Conservation (phyloP, 805 yeast species). For the Blastobotrys attinorum region DNA sequence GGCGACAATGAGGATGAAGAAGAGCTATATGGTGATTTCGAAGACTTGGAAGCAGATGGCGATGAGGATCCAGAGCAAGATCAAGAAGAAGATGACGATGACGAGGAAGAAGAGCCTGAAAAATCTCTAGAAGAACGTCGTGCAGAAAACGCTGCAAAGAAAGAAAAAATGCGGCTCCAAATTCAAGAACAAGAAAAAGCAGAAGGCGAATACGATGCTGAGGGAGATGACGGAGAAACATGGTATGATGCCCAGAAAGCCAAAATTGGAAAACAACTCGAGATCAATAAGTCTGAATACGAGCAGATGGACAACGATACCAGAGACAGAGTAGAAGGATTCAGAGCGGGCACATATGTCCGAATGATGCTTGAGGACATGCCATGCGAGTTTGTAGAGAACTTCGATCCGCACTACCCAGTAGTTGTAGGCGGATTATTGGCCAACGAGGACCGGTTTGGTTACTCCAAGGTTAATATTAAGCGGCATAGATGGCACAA, state of each 20-base stretch:
- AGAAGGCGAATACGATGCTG: conserved; percentile 64
- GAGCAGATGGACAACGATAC: conserved; percentile 68
- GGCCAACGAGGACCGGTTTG: conserved; percentile 87
- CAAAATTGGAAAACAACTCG: conserved; percentile 91
- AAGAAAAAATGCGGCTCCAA: conserved; percentile 80
- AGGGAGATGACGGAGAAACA: conserved; percentile 66
- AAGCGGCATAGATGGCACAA: conserved; percentile 99
- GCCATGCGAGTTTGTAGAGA: conserved; percentile 85
- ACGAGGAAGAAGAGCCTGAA: conserved; percentile 29
- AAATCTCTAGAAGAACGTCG: conserved; percentile 65
- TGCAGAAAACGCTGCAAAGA: conserved; percentile 75
- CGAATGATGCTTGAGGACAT: conserved; percentile 72
- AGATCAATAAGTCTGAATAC: conserved; percentile 68
- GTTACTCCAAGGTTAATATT: conserved; percentile 83
- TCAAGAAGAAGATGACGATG: conserved; percentile 32
- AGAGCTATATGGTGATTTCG: conserved; percentile 34
- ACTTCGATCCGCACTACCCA: conserved; percentile 80
- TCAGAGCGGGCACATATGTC: conserved; percentile 88
- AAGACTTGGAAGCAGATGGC: conserved; percentile 31
- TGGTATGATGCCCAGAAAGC: conserved; percentile 98
- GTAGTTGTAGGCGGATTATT: conserved; percentile 84
- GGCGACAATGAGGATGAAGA: conserved; percentile 25
- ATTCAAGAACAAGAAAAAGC: conserved; percentile 77
- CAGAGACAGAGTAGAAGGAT: conserved; percentile 81
- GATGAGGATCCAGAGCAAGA: conserved; percentile 30